Evolutionary conservation across 1,139 yeast genomes (phyloP).

Genomic region (Suhomyces choctaworum): DNA sequence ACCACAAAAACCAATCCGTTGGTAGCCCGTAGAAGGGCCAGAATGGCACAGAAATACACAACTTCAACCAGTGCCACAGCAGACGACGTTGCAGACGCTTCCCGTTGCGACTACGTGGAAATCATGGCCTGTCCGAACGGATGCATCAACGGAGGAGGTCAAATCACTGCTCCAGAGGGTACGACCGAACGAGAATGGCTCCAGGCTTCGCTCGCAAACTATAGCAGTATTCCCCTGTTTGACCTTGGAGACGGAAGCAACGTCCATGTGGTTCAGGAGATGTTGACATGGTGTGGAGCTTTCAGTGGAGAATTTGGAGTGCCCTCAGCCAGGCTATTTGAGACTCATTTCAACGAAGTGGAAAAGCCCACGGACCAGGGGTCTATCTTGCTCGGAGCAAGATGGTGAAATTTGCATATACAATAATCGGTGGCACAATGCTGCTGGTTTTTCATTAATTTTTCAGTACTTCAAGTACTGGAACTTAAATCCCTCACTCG

Average conservation of each 20-base stretch:
- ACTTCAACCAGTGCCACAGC: constrained; percentile 12
- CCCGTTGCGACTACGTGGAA: constrained; percentile 79
- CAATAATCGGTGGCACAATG: background rate
- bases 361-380: constrained; percentile 54
- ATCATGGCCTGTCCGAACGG: constrained; percentile 99
- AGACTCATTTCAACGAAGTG: constrained; percentile 51
- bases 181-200: constrained; percentile 46
- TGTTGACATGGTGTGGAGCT: constrained; percentile 30
- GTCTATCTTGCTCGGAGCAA: constrained; percentile 43
- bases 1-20: constrained; percentile 35
- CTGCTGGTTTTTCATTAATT: too few relatives aligned
- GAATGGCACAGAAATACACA: constrained; percentile 24
- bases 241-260: constrained; percentile 19
- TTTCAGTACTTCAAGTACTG: too few relatives aligned
- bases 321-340: constrained; percentile 37
- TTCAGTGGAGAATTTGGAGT: constrained; percentile 36
- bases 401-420: constrained; percentile 33
- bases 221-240: constrained; percentile 27
- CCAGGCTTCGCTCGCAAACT: constrained; percentile 29
- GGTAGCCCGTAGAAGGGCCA: constrained; percentile 44
- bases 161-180: constrained; percentile 54
- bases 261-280: constrained; percentile 19
- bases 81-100: constrained; percentile 55
- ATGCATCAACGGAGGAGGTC: constrained; percentile 97
- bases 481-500: too few relatives aligned